These are phyloP conservation scores for Sporisorium graminicola DNA, from an alignment of 1,284 basidiomycete genomes.

Conservation along the genomic window DNA sequence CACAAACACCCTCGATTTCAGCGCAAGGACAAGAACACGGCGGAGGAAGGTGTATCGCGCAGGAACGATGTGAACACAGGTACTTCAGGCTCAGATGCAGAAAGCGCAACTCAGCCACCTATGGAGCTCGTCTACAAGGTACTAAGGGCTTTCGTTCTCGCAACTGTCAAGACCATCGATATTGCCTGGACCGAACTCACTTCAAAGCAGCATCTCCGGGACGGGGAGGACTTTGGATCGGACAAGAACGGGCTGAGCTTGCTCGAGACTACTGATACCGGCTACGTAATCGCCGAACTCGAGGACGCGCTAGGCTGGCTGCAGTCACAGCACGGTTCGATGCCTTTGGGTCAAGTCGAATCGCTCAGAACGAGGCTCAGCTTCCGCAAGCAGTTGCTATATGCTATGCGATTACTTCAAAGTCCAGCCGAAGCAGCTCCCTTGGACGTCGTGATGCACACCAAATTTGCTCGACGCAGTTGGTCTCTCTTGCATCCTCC, in stretches of 20 bases:
- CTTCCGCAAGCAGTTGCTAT: constrained; percentile 49
- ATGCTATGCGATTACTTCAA: constrained; percentile 31
- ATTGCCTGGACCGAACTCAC: constrained; percentile 82
- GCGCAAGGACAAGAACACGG: constrained; percentile 70
- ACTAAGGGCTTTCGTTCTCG: constrained; percentile 79
- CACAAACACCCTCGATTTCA: constrained; percentile 63
- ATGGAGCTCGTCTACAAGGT: constrained; percentile 77
- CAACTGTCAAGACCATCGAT: constrained; percentile 84
- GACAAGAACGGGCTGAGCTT: constrained; percentile 86
- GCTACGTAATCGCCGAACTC: constrained; percentile 75
- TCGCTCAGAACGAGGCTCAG: constrained; percentile 34
- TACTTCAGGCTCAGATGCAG: background rate
- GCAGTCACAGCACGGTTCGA: constrained; percentile 49
- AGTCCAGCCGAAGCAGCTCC: constrained; percentile 27
- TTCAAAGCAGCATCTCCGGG: constrained; percentile 40
- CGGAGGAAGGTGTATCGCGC: constrained; percentile 64
- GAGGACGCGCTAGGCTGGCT: constrained; percentile 76
- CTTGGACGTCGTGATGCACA: constrained; percentile 47
- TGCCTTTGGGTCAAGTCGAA: constrained; percentile 7
- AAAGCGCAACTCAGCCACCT: background rate
- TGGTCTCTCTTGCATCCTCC: constrained; percentile 21
- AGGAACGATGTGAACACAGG: background rate
- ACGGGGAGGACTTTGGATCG: constrained; percentile 83
- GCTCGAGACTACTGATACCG: constrained; percentile 78
- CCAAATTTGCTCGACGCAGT: constrained; percentile 39